These are phyloP conservation scores for Plasmodium vivax DNA, from an alignment of 169 alveolate species.

Conservation along the genomic window DNA sequence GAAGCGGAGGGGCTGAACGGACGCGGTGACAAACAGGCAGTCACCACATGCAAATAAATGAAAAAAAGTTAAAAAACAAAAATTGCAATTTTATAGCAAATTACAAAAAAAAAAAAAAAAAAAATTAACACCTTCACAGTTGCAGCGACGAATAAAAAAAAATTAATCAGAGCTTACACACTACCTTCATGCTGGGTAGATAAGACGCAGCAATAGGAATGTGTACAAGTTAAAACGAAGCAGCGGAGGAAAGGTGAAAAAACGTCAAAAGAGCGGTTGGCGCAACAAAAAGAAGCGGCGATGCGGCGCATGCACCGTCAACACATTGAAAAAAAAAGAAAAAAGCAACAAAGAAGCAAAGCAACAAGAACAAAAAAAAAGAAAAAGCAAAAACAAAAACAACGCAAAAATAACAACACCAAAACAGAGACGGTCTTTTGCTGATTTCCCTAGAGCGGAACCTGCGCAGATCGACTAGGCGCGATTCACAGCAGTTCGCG, in stretches of 20 bases:
- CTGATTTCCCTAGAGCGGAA: neutral
- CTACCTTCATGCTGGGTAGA: neutral
- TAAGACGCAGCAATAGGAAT: neutral
- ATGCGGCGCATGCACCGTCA: slow-evolving; percentile 56
- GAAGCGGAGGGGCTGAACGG: neutral
- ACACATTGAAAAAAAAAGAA: slow-evolving; percentile 37
- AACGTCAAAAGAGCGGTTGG: slow-evolving; percentile 20
- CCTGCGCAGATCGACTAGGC: neutral
- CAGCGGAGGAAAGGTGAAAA: slow-evolving; percentile 2
- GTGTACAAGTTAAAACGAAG: neutral
- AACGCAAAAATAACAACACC: neutral
- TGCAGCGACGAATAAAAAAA: slow-evolving; percentile 3
- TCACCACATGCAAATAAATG: neutral
- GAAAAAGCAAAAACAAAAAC: neutral
- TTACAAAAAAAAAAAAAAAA: slow-evolving; percentile 4
- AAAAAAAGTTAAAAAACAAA: slow-evolving; percentile 33
- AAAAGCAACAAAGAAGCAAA: neutral
- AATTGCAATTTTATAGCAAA: slow-evolving; percentile 3
- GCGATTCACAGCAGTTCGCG: neutral
- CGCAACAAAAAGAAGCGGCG: slow-evolving; percentile 25
- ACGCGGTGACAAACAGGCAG: neutral
- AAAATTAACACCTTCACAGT: slow-evolving; percentile 11
- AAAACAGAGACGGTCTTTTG: neutral
- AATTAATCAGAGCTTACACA: slow-evolving; percentile 14
- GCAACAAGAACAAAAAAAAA: neutral